Conservation (phyloP, 2,329 filamentous ascomycete genomes). For the Talaromyces marneffei region DNA sequence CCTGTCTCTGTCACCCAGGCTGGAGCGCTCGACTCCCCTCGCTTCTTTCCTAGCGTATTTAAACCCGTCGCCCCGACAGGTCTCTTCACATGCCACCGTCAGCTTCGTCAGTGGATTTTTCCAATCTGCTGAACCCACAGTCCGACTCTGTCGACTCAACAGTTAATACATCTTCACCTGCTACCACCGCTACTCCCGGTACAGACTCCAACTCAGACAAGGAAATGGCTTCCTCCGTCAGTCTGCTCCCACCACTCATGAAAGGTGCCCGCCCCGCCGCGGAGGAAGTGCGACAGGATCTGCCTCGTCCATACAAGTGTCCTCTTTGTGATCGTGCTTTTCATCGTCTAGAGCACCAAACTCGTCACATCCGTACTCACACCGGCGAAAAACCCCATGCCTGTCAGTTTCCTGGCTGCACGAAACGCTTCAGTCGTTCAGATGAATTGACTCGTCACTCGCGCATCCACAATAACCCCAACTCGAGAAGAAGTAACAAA, state of each 20-base stretch:
- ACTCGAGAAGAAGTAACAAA: constrained; percentile 90
- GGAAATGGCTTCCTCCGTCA: constrained; percentile 41
- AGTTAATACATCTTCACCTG: neutral
- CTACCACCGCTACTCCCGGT: constrained; percentile 18
- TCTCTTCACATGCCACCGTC: constrained; percentile 66
- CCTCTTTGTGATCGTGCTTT: constrained; percentile 98
- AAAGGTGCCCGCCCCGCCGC: constrained; percentile 51
- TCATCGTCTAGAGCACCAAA: constrained; percentile 94
- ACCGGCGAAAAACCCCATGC: constrained; percentile 97
- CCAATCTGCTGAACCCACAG: constrained; percentile 64
- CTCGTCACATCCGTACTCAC: constrained; percentile 87
- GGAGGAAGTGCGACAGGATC: constrained; percentile 62
- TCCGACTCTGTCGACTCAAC: constrained; percentile 4
- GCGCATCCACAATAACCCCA: constrained; percentile 97
- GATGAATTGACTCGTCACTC: constrained; percentile 96
- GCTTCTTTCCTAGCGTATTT: neutral
- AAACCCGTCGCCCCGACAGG: constrained; percentile 11
- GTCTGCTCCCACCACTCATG: constrained; percentile 41
- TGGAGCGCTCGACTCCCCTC: neutral
- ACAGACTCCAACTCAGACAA: constrained; percentile 19
- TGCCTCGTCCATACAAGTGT: constrained; percentile 96
- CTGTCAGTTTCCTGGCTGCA: constrained; percentile 91
- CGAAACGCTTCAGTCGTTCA: constrained; percentile 92
- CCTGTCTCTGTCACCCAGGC: neutral
- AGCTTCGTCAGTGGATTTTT: constrained; percentile 68